Percentiles rank a stretch among this genome's conserved stretches.
Conservation (phyloP, 208 protist genomes). For the Jaenimonas drosophilae region DNA sequence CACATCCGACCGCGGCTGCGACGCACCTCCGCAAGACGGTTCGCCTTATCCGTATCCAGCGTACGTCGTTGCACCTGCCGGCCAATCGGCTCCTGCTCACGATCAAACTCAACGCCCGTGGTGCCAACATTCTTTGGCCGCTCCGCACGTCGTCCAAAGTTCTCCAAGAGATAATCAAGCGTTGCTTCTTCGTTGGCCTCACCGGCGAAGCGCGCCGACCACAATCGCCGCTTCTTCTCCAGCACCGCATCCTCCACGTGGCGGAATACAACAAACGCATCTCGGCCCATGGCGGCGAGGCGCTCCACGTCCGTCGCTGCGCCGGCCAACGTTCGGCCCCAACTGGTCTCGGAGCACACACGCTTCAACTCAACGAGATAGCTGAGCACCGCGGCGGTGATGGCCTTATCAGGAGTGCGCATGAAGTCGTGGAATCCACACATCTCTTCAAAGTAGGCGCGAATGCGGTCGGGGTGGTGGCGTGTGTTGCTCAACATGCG, state of each 20-base stretch:
- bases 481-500: conserved; percentile 77
- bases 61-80: conserved; percentile 83
- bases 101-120: conserved; percentile 82
- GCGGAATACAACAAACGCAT: conserved; percentile 65
- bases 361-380: conserved; percentile 67
- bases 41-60: conserved; percentile 73
- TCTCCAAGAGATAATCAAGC: conserved; percentile 85
- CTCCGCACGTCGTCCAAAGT: conserved; percentile 77
- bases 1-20: conserved; percentile 71
- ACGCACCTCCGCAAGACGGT: conserved; percentile 64
- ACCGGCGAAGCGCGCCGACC: conserved; percentile 73
- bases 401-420: conserved; percentile 73
- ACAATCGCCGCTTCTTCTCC: conserved; percentile 69
- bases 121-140: conserved; percentile 50
- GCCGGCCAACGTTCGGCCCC: conserved; percentile 50
- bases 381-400: conserved; percentile 72
- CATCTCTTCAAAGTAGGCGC: conserved; percentile 84
- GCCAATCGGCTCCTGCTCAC: conserved; percentile 88
- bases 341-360: conserved; percentile 57
- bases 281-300: conserved; percentile 54
- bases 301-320: conserved; percentile 64
- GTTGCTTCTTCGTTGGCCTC: conserved; percentile 80
- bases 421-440: conserved; percentile 87
- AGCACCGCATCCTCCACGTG: conserved; percentile 75
- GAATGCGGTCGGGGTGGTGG: conserved; percentile 52